Conservation (phyloP, 345 rosid genomes). For the Schrenkiella parvula region DNA sequence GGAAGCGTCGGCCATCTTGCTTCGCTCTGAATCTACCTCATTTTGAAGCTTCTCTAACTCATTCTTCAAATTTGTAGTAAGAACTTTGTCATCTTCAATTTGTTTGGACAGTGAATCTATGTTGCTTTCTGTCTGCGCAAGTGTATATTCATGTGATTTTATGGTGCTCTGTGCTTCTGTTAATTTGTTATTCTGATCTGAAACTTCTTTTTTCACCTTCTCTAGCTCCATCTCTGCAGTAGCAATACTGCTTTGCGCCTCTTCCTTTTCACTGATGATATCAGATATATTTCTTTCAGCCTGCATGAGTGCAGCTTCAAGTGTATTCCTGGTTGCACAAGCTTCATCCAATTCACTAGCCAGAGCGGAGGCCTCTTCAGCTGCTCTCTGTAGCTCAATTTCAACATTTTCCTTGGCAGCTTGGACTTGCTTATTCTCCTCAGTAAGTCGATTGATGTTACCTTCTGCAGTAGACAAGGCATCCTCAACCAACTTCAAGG, state of each 20-base stretch:
- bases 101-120: constrained; percentile 48
- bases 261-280: constrained; percentile 65
- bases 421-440: constrained; percentile 53
- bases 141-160: constrained; percentile 57
- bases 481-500: constrained; percentile 48
- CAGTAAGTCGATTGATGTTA: constrained; percentile 41
- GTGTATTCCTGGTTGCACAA: constrained; percentile 43
- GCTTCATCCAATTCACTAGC: constrained; percentile 49
- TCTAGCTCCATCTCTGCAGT: constrained; percentile 52
- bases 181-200: constrained; percentile 48
- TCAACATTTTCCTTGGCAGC: constrained; percentile 45
- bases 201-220: constrained; percentile 47
- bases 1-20: constrained; percentile 47
- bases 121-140: constrained; percentile 52
- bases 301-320: constrained; percentile 59
- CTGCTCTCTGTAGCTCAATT: constrained; percentile 55
- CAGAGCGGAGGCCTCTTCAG: constrained; percentile 47
- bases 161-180: constrained; percentile 53
- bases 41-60: constrained; percentile 57
- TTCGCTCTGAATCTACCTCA: constrained; percentile 51
- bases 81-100: constrained; percentile 36
- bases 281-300: constrained; percentile 54
- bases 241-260: constrained; percentile 49
- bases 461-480: constrained; percentile 51
- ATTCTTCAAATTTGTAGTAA: constrained; percentile 42